phyloP scores from a whole-genome alignment of 2,329 filamentous ascomycete genomes.

The Ustilaginoidea virens region DNA sequence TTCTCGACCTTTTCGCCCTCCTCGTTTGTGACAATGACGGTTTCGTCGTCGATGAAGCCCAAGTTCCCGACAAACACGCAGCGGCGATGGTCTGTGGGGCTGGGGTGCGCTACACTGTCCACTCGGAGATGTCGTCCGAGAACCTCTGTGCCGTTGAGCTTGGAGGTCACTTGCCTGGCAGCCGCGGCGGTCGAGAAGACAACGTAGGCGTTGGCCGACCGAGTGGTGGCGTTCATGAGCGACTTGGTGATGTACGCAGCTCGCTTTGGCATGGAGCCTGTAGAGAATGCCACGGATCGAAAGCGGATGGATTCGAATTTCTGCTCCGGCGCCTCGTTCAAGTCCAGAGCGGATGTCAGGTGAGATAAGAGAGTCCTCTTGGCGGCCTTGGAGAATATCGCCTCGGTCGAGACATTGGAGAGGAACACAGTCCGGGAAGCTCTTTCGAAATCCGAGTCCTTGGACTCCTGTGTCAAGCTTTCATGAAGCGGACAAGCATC shows the following conservation, averaged over 20 bases:
- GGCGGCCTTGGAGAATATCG: slow-evolving; percentile 66
- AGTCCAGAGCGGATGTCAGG: slow-evolving; percentile 57
- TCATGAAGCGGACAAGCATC: slow-evolving; percentile 38
- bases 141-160: slow-evolving; percentile 71
- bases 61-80: slow-evolving; percentile 96
- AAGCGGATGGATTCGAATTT: slow-evolving; percentile 87
- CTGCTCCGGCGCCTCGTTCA: slow-evolving; percentile 37
- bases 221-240: slow-evolving; percentile 80
- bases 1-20: slow-evolving; percentile 54
- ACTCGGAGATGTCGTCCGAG: slow-evolving; percentile 81
- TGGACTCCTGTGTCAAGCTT: slow-evolving; percentile 36
- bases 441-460: slow-evolving; percentile 55
- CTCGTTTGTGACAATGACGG: slow-evolving; percentile 46
- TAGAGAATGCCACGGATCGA: slow-evolving; percentile 77
- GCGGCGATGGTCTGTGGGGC: slow-evolving; percentile 65
- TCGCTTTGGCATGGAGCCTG: slow-evolving; percentile 67
- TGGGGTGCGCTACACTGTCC: slow-evolving; percentile 79
- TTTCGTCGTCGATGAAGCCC: slow-evolving; percentile 89
- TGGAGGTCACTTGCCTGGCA: slow-evolving; percentile 58
- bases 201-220: slow-evolving; percentile 85
- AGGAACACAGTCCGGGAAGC: slow-evolving; percentile 83
- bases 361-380: slow-evolving; percentile 67
- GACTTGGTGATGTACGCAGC: slow-evolving; percentile 88
- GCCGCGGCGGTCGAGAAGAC: slow-evolving; percentile 68
- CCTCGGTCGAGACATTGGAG: slow-evolving; percentile 72